Evolutionary conservation across 2,329 filamentous ascomycete genomes (phyloP).

Genomic region (Neocucurbitaria cava): DNA sequence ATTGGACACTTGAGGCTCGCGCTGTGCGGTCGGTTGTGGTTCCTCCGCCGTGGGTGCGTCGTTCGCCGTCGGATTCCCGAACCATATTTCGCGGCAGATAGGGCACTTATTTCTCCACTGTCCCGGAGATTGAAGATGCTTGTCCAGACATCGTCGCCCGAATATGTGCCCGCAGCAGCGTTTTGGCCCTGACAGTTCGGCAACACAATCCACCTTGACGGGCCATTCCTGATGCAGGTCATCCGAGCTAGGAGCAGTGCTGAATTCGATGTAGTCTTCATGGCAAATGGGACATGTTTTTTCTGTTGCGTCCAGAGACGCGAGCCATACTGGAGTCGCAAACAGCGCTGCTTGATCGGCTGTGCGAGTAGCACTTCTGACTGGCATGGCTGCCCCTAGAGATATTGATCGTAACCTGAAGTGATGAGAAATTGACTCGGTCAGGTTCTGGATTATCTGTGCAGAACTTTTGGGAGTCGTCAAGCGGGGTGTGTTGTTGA

Average conservation of each 20-base stretch:
- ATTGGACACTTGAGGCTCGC: neutral
- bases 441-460: neutral
- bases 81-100: conserved; percentile 12
- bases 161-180: conserved; percentile 11
- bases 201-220: conserved; percentile 8
- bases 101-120: conserved; percentile 15
- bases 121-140: conserved; percentile 3
- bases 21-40: neutral
- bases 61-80: neutral
- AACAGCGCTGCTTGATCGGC: neutral
- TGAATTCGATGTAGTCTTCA: conserved; percentile 1
- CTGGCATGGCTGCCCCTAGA: neutral
- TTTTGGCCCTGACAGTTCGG: conserved; percentile 1
- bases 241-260: neutral
- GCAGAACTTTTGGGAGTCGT: neutral
- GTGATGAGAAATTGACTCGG: neutral
- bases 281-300: conserved; percentile 6
- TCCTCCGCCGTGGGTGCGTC: neutral
- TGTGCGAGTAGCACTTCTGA: neutral
- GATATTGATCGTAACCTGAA: neutral
- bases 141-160: conserved; percentile 7
- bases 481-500: neutral
- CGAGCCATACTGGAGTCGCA: neutral
- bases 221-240: conserved; percentile 2
- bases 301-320: neutral